These are phyloP conservation scores for Mortierella sp. DNA, from an alignment of 371 early-diverging fungal genomes.

Conservation along the genomic window DNA sequence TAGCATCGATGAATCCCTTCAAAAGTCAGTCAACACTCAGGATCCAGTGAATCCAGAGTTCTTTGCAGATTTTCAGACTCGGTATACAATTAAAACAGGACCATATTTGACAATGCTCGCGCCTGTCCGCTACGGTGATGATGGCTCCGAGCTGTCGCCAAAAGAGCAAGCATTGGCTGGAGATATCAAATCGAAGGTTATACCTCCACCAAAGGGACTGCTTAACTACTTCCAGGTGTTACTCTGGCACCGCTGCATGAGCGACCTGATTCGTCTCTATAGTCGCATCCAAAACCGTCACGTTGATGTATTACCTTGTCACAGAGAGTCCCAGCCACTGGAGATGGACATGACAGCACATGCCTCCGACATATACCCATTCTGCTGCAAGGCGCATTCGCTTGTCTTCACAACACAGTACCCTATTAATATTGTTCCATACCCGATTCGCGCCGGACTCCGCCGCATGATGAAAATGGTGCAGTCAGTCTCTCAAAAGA, in stretches of 20 bases:
- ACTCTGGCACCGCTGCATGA: slow-evolving; percentile 52
- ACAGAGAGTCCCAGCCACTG: neutral
- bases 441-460: slow-evolving; percentile 29
- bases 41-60: slow-evolving; percentile 17
- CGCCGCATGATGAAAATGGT: slow-evolving; percentile 31
- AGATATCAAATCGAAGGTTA: neutral
- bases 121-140: slow-evolving; percentile 5
- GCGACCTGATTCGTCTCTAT: slow-evolving; percentile 36
- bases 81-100: slow-evolving; percentile 19
- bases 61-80: slow-evolving; percentile 18
- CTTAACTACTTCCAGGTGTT: slow-evolving; percentile 47
- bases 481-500: slow-evolving; percentile 21
- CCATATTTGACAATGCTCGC: slow-evolving; percentile 38
- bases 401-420: slow-evolving; percentile 31
- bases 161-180: slow-evolving; percentile 5
- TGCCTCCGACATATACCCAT: slow-evolving; percentile 24
- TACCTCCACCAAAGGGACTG: slow-evolving; percentile 30
- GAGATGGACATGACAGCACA: neutral
- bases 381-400: slow-evolving; percentile 53
- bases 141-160: slow-evolving; percentile 8
- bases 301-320: slow-evolving; percentile 2
- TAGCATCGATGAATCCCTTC: slow-evolving; percentile 27
- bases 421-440: slow-evolving; percentile 23
- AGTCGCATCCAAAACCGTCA: slow-evolving; percentile 35
- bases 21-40: slow-evolving; percentile 9